Conservation (phyloP, 73 alveolate genomes). For the Paramecium primaurelia region DNA sequence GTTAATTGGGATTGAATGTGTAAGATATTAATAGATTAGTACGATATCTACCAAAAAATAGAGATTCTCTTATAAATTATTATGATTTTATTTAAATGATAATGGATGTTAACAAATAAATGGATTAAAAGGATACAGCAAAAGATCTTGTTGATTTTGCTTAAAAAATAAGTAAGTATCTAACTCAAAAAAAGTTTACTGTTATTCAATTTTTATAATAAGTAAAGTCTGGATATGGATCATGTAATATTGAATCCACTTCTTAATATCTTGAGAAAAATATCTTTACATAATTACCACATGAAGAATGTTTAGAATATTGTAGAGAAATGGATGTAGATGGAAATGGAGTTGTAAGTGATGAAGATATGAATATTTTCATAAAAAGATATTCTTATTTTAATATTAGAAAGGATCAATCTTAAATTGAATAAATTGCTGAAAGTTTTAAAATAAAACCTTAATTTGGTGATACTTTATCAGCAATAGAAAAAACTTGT, state of each 20-base stretch:
- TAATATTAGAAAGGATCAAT: constrained; percentile 13
- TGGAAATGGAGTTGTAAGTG: constrained; percentile 55
- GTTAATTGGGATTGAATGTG: constrained; percentile 49
- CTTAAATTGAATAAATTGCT: not conserved
- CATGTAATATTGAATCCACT: not conserved
- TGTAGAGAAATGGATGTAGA: constrained; percentile 58
- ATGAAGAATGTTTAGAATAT: constrained; percentile 44
- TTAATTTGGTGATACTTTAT: not conserved
- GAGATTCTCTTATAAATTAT: constrained; percentile 36
- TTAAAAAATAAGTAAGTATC: constrained; percentile 46
- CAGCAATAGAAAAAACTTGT: not conserved
- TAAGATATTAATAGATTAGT: constrained; percentile 59
- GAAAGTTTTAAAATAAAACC: not conserved
- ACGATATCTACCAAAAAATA: constrained; percentile 50
- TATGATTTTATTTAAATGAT: constrained; percentile 47
- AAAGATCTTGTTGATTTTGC: constrained; percentile 58
- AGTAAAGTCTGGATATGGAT: constrained; percentile 48
- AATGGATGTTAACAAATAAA: constrained; percentile 42
- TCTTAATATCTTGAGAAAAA: constrained; percentile 24
- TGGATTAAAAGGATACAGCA: constrained; percentile 51
- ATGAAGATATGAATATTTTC: constrained; percentile 50
- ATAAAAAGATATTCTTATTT: constrained; percentile 51
- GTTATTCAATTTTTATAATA: constrained; percentile 29
- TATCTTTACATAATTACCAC: not conserved
- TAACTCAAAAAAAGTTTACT: not conserved